Evolutionary conservation across 768 basidiomycete species (phyloP).

Genomic region (Hemileccinum rubropunctum): DNA sequence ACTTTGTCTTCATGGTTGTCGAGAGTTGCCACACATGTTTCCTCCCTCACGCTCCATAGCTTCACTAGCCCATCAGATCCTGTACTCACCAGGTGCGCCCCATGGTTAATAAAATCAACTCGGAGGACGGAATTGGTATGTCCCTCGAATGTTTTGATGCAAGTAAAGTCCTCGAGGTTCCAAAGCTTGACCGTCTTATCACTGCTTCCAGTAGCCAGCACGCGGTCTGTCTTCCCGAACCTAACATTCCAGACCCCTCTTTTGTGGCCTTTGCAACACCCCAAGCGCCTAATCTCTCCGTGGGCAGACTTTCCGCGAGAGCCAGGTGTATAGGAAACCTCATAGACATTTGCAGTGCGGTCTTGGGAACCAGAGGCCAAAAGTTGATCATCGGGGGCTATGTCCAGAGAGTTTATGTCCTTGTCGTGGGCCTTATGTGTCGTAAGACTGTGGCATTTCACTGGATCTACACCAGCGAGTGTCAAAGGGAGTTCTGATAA

Average conservation of each 20-base stretch:
- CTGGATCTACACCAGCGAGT: conserved; percentile 23
- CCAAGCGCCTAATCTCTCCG: conserved; percentile 73
- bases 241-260: conserved; percentile 94
- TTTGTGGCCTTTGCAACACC: conserved; percentile 94
- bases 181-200: conserved; percentile 94
- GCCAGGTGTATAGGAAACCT: conserved; percentile 55
- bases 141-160: conserved; percentile 95
- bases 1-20: conserved; percentile 99
- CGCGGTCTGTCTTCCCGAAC: conserved; percentile 79
- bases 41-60: conserved; percentile 88
- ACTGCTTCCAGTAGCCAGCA: conserved; percentile 91
- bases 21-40: conserved; percentile 83
- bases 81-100: conserved; percentile 83
- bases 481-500: conserved; percentile 49
- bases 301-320: conserved; percentile 42
- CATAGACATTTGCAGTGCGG: conserved; percentile 88
- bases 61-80: conserved; percentile 96
- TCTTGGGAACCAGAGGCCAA: conserved; percentile 96
- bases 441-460: conserved; percentile 69
- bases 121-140: conserved; percentile 96
- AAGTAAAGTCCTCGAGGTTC: conserved; percentile 91
- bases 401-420: conserved; percentile 95
- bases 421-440: conserved; percentile 96
- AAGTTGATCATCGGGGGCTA: conserved; percentile 84
- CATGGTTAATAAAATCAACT: conserved; percentile 84